These are phyloP conservation scores for Patellifolia procumbens DNA, from an alignment of 179 eudicot genomes.

Conservation along the genomic window DNA sequence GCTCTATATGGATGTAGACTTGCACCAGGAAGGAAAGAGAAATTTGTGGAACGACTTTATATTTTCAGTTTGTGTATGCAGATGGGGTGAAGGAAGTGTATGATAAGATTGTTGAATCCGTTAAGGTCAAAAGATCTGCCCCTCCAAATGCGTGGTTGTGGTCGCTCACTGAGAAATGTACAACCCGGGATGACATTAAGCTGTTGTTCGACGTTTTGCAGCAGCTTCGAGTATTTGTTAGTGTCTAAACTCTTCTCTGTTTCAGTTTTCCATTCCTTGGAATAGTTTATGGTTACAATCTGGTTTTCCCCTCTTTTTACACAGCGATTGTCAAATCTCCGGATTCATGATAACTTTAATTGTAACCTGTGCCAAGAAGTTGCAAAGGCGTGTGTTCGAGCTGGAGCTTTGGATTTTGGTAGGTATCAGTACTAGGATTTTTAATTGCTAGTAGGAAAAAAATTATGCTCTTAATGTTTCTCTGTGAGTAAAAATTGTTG, in stretches of 20 bases:
- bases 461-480: background rate
- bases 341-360: slow-evolving; percentile 77
- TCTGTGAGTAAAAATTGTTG: background rate
- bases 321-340: slow-evolving; percentile 90
- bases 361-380: slow-evolving; percentile 72
- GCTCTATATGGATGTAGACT: background rate
- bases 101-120: slow-evolving; percentile 61
- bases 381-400: slow-evolving; percentile 78
- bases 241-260: slow-evolving; percentile 29
- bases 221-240: slow-evolving; percentile 73
- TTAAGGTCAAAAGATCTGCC: slow-evolving; percentile 58
- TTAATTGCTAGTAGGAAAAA: background rate
- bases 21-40: background rate
- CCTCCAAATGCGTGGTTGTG: slow-evolving; percentile 97
- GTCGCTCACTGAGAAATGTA: slow-evolving; percentile 67
- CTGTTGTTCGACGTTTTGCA: slow-evolving; percentile 65
- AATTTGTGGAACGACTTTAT: background rate
- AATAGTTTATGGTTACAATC: slow-evolving; percentile 13
- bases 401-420: slow-evolving; percentile 82
- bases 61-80: slow-evolving; percentile 41
- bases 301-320: slow-evolving; percentile 14
- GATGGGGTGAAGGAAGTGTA: slow-evolving; percentile 71
- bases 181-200: slow-evolving; percentile 58
- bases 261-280: background rate
- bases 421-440: slow-evolving; percentile 25